Conservation (phyloP, 257 asterid species). For the Solanum chilense region DNA sequence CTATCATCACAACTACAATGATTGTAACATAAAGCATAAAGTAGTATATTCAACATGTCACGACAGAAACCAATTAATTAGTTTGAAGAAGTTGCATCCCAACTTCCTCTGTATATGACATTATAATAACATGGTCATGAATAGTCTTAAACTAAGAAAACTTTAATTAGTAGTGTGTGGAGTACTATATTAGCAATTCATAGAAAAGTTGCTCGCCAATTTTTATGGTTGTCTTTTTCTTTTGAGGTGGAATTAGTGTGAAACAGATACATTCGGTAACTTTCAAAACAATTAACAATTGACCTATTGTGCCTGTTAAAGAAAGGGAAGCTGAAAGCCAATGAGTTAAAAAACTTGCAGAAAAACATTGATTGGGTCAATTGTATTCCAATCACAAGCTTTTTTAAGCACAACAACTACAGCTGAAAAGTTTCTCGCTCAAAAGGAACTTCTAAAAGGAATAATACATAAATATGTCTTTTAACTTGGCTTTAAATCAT, state of each 20-base stretch:
- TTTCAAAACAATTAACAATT: background rate
- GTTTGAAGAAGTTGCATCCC: background rate
- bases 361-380: too few relatives aligned
- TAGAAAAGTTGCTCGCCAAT: background rate
- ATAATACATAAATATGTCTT: too few relatives aligned
- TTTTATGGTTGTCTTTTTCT: background rate
- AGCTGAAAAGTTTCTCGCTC: too few relatives aligned
- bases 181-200: background rate
- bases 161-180: background rate
- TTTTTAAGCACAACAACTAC: too few relatives aligned
- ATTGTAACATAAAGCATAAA: background rate
- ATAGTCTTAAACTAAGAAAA: background rate
- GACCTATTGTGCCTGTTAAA: too few relatives aligned
- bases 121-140: background rate
- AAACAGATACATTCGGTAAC: too few relatives aligned
- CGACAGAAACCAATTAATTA: background rate
- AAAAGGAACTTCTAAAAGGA: too few relatives aligned
- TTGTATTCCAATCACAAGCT: too few relatives aligned
- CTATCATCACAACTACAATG: background rate
- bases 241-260: background rate
- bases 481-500: too few relatives aligned
- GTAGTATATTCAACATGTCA: background rate
- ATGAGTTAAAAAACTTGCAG: too few relatives aligned
- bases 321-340: too few relatives aligned
- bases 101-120: background rate